Conservation (phyloP, 768 basidiomycete species). For the Russula foetens region DNA sequence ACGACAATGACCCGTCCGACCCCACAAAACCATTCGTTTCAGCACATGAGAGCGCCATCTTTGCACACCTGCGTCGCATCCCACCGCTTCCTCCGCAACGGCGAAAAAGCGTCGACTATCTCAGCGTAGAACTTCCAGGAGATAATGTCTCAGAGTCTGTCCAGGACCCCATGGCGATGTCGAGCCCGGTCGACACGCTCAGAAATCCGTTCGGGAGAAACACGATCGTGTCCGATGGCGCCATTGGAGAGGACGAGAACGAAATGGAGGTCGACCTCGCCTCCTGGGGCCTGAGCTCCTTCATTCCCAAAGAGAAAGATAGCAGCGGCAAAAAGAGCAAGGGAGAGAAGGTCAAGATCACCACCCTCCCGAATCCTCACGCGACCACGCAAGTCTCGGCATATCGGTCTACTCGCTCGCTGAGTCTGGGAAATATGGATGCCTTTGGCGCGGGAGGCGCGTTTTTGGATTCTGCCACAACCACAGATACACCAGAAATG, state of each 20-base stretch:
- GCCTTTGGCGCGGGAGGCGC: conserved; percentile 41
- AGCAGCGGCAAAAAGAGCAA: conserved; percentile 29
- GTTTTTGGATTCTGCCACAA: conserved; percentile 34
- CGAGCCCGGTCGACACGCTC: conserved; percentile 52
- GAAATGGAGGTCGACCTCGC: conserved; percentile 70
- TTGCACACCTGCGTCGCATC: conserved; percentile 62
- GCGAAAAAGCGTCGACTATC: conserved; percentile 53
- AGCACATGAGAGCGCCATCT: conserved; percentile 81
- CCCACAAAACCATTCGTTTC: conserved; percentile 51
- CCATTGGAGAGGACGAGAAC: conserved; percentile 41
- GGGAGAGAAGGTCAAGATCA: conserved; percentile 32
- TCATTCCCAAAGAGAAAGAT: conserved; percentile 62
- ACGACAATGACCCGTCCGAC: conserved; percentile 80
- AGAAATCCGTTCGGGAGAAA: conserved; percentile 71
- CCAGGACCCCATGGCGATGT: conserved; percentile 41
- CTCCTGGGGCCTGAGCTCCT: conserved; percentile 77
- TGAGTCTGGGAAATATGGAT: conserved; percentile 60
- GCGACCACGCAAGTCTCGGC: conserved; percentile 22
- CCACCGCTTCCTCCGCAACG: conserved; percentile 40
- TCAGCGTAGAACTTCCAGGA: conserved; percentile 59
- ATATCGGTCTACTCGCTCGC: conserved; percentile 36
- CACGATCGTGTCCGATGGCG: conserved; percentile 45
- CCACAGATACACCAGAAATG: conserved; percentile 25
- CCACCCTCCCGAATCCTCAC: conserved; percentile 39
- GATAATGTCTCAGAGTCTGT: conserved; percentile 46